phyloP scores from a whole-genome alignment of 164 flowering plant species.

The Stephania japonica region DNA sequence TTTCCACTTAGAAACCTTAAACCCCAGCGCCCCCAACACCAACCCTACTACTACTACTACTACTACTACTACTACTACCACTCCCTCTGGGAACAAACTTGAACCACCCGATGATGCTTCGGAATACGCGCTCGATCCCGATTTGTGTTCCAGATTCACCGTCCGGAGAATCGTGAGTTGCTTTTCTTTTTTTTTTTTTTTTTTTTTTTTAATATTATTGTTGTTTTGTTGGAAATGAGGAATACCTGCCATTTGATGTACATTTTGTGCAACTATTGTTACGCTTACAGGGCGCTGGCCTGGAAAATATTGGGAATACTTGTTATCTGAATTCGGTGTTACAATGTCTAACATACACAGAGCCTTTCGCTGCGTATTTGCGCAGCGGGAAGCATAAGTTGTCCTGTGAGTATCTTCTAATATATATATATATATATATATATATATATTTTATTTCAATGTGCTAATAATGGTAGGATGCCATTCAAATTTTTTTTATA shows the following conservation, averaged over 20 bases:
- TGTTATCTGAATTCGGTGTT: slow-evolving; percentile 96
- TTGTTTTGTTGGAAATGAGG: too few relatives aligned
- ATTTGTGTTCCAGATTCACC: slow-evolving; percentile 50
- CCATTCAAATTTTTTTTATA: too few relatives aligned
- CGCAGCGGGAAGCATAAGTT: slow-evolving; percentile 88
- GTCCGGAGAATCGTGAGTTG: slow-evolving; percentile 67
- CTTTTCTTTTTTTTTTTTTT: not conserved
- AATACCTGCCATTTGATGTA: not conserved
- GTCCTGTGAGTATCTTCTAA: slow-evolving; percentile 58
- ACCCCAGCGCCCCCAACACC: slow-evolving; percentile 28
- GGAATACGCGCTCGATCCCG: slow-evolving; percentile 59
- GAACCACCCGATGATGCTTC: slow-evolving; percentile 23
- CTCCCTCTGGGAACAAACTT: slow-evolving; percentile 22
- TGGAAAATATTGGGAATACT: slow-evolving; percentile 90
- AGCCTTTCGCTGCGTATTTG: slow-evolving; percentile 89
- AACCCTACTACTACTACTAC: slow-evolving; percentile 6
- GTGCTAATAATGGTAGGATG: too few relatives aligned
- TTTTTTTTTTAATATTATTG: not conserved
- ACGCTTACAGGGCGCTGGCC: slow-evolving; percentile 84
- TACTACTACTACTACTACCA: too few relatives aligned
- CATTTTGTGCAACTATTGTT: not conserved
- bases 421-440: too few relatives aligned
- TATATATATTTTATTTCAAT: too few relatives aligned
- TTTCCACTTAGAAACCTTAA: slow-evolving; percentile 63
- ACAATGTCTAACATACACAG: slow-evolving; percentile 93